Evolutionary conservation across 2,329 filamentous ascomycete genomes (phyloP), one percentile per base, ranked within the genome.

Genomic region (Hymenoscyphus scutula): DNA sequence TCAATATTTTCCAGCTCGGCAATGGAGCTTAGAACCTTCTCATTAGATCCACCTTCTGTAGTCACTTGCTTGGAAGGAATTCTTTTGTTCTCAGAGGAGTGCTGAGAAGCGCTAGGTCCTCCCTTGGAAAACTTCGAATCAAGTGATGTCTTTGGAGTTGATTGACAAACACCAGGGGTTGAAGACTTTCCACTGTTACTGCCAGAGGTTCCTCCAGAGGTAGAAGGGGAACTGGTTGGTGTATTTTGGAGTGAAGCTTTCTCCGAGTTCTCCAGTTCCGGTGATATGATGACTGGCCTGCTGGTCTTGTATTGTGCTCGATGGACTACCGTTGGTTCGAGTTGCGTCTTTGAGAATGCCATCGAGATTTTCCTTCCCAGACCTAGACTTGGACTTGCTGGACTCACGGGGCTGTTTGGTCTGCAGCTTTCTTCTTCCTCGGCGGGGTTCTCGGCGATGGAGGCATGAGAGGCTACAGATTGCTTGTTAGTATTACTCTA

Each of bases 281-380:
- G 63, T 7, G 77, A 76, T 56, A 72, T 73, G 30, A 76, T 53
- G 55, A 69, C 71, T 17, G 76, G 76, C 13, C 78, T 74, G 19
- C 19, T 37, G n/a, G 11, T 58, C 62, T 78, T 80, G 45, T 72
- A 72, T 41, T 74, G 70, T 55, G 74, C 66, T 23, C 79, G 76
- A 65, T 77, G 77, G 25, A 82, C 75, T 5, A 81, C 74, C 1
- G 79, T 81, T 5, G 76, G 76, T 32, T 79, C 77, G 23, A 76
- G 68, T 30, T 76, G 73, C 17, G 68, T 65, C 61, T 76, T 77
- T 54, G 78, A 71, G 25, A 79, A 70, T 25, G 76, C 75, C 56
- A 76, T 72, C 23, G 79, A 78, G 65, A 81, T 75, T 63, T 74
- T 78, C 53, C 64, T 65, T 30, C 59, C 59, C 29, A 59, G 23